A percentile compares a stretch with the other conserved stretches of the same genome.
Evolutionary conservation across 768 basidiomycete genomes (phyloP).

Genomic region (Boletus tomentosulus): DNA sequence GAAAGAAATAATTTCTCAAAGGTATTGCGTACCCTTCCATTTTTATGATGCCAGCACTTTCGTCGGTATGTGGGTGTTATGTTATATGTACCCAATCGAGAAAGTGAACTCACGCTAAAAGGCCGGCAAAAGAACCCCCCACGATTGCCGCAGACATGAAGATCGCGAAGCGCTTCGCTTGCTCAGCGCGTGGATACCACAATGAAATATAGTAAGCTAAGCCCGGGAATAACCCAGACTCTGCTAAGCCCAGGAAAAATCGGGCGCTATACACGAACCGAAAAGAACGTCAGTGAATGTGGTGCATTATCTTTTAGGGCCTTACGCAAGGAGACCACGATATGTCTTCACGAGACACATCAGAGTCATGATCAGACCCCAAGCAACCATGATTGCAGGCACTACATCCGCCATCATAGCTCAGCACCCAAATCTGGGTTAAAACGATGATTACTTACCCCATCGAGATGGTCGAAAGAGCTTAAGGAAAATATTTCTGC

Average conservation of each 20-base stretch:
- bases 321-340: slow-evolving; percentile 29
- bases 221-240: slow-evolving; percentile 41
- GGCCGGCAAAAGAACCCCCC: slow-evolving; percentile 46
- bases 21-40: slow-evolving; percentile 31
- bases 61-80: neutral
- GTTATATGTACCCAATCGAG: neutral
- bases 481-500: slow-evolving; percentile 37
- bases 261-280: slow-evolving; percentile 25
- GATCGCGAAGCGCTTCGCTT: slow-evolving; percentile 50
- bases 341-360: slow-evolving; percentile 36
- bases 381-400: slow-evolving; percentile 33
- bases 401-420: slow-evolving; percentile 26
- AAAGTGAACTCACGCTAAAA: slow-evolving; percentile 38
- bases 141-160: slow-evolving; percentile 57
- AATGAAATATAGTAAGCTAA: slow-evolving; percentile 43
- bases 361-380: slow-evolving; percentile 36
- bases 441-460: slow-evolving; percentile 16
- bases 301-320: neutral
- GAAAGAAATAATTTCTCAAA: slow-evolving; percentile 7
- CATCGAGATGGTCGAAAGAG: slow-evolving; percentile 32
- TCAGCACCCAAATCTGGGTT: slow-evolving; percentile 1
- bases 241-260: slow-evolving; percentile 43
- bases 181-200: slow-evolving; percentile 58
- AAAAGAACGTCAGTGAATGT: slow-evolving; percentile 1
- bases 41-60: slow-evolving; percentile 32